Conservation (phyloP, 352 stramenopile species). For the Phytophthora pinifolia region DNA sequence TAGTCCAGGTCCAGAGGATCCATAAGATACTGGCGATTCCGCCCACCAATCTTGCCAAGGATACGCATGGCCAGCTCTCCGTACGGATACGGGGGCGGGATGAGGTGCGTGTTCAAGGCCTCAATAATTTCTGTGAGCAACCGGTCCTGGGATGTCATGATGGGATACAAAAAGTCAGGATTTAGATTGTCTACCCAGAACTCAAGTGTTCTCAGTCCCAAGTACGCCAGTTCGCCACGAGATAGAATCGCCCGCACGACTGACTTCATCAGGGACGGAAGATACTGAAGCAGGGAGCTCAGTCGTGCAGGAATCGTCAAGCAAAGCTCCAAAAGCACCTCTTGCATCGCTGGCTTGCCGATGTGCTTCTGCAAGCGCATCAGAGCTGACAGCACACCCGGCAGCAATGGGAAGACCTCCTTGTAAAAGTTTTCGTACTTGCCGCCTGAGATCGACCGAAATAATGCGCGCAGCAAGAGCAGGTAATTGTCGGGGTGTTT, state of each 20-base stretch:
- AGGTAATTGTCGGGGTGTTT: slow-evolving; percentile 95
- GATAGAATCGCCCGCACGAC: slow-evolving; percentile 95
- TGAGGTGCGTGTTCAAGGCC: slow-evolving; percentile 94
- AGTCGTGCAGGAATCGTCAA: slow-evolving; percentile 96
- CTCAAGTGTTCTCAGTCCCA: slow-evolving; percentile 95
- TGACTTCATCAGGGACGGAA: slow-evolving; percentile 95
- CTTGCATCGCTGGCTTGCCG: slow-evolving; percentile 80
- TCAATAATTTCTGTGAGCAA: slow-evolving; percentile 95
- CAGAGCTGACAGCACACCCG: slow-evolving; percentile 92
- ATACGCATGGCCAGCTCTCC: slow-evolving; percentile 95
- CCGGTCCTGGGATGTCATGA: slow-evolving; percentile 90
- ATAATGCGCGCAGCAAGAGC: slow-evolving; percentile 93
- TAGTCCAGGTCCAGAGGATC: slow-evolving; percentile 73
- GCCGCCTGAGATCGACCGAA: slow-evolving; percentile 95
- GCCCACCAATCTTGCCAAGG: slow-evolving; percentile 96
- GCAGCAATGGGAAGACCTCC: slow-evolving; percentile 94
- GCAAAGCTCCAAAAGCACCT: slow-evolving; percentile 95
- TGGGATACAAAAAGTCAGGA: slow-evolving; percentile 95
- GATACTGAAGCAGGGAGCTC: slow-evolving; percentile 96
- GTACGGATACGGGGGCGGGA: slow-evolving; percentile 97
- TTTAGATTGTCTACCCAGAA: slow-evolving; percentile 99
- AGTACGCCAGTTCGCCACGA: slow-evolving; percentile 94
- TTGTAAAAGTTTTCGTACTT: slow-evolving; percentile 99
- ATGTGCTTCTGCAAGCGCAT: slow-evolving; percentile 93
- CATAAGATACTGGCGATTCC: slow-evolving; percentile 90